Percentiles rank a stretch among this genome's conserved stretches.
These are phyloP conservation scores for Pedinophyceae sp. DNA, from an alignment of 139 green algal species.

Conservation along the genomic window DNA sequence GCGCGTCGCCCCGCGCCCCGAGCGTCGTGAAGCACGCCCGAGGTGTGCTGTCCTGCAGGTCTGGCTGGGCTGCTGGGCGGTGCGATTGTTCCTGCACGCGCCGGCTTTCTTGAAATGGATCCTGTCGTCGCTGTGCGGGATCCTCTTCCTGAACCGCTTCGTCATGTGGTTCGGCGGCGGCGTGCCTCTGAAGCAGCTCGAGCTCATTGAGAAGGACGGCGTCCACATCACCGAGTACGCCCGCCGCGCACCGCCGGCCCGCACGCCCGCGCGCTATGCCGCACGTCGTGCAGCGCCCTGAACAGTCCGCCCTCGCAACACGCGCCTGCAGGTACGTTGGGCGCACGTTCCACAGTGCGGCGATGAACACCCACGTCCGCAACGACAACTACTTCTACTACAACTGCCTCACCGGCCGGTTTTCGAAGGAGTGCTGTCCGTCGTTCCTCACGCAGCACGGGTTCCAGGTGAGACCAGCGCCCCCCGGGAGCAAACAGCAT, in stretches of 20 bases:
- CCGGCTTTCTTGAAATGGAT: not conserved
- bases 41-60: conserved; percentile 26
- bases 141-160: conserved; percentile 54
- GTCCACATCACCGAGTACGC: conserved; percentile 75
- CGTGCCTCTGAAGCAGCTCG: conserved; percentile 84
- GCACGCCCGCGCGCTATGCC: too few relatives aligned
- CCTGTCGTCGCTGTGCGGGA: too few relatives aligned
- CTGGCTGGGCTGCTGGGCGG: conserved; percentile 54
- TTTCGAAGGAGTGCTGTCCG: conserved; percentile 85
- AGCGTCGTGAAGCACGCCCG: too few relatives aligned
- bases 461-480: conserved; percentile 55
- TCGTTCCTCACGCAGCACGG: conserved; percentile 61
- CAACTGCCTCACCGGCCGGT: conserved; percentile 82
- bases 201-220: conserved; percentile 74
- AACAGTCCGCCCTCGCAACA: too few relatives aligned
- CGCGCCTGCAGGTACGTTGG: too few relatives aligned
- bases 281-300: too few relatives aligned
- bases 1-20: too few relatives aligned
- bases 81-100: conserved; percentile 36
- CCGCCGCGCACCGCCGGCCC: too few relatives aligned
- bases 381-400: conserved; percentile 96
- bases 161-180: conserved; percentile 83
- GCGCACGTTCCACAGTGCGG: conserved; percentile 61
- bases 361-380: conserved; percentile 36
- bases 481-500: too few relatives aligned